Percentiles rank a stretch among this genome's conserved stretches.
These are phyloP conservation scores for Trichocladium antarcticum DNA, from an alignment of 495 filamentous ascomycete species.

Conservation along the genomic window DNA sequence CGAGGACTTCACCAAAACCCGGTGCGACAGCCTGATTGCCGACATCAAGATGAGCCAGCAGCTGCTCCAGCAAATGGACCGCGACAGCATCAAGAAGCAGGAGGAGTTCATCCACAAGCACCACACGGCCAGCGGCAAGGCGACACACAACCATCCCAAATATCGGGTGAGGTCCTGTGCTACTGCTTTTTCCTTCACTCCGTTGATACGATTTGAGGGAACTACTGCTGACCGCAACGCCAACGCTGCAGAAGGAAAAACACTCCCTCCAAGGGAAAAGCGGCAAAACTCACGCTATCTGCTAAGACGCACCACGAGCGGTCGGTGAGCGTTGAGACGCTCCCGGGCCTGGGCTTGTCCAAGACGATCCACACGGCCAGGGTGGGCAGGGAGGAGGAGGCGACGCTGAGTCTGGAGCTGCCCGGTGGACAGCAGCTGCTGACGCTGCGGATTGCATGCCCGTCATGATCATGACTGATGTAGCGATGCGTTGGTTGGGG, in stretches of 20 bases:
- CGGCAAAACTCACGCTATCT: conserved; percentile 79
- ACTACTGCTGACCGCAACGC: conserved; percentile 12
- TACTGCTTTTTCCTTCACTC: not conserved
- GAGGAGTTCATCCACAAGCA: conserved; percentile 52
- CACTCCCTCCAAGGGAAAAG: conserved; percentile 80
- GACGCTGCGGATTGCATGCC: conserved; percentile 8
- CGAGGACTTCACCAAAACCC: conserved; percentile 70
- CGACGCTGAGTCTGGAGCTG: conserved; percentile 4
- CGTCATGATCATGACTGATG: conserved; percentile 6
- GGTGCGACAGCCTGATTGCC: conserved; percentile 59
- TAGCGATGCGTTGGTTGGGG: not conserved
- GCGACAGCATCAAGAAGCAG: conserved; percentile 52
- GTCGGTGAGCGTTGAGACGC: not conserved
- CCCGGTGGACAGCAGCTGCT: conserved; percentile 4
- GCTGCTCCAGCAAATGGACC: conserved; percentile 61
- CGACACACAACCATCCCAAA: conserved; percentile 50
- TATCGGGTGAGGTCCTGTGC: conserved; percentile 38
- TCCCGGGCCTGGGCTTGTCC: not conserved
- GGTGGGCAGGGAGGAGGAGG: not conserved
- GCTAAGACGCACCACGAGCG: conserved; percentile 36
- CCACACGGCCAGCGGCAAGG: conserved; percentile 42
- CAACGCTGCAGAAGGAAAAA: conserved; percentile 48
- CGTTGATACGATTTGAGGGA: too few relatives aligned
- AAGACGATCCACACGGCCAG: not conserved
- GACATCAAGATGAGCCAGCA: conserved; percentile 64